These are phyloP conservation scores for Tolypocladium inflatum DNA, from an alignment of 2,329 filamentous ascomycete species.

Conservation along the genomic window DNA sequence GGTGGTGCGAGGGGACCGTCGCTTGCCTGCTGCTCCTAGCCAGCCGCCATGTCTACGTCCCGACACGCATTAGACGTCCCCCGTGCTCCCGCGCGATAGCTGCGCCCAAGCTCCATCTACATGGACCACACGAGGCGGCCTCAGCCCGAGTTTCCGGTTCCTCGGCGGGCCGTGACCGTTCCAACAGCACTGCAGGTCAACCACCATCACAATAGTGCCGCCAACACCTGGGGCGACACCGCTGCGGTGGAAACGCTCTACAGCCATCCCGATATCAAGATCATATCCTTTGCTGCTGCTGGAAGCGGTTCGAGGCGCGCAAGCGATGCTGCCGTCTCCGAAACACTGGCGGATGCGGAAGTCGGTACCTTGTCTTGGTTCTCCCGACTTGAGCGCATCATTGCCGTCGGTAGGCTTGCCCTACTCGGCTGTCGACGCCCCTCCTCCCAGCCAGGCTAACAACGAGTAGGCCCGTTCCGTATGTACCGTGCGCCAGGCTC, in stretches of 20 bases:
- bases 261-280: constrained; percentile 62
- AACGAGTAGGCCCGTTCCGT: constrained; percentile 53
- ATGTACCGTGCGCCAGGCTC: constrained; percentile 83
- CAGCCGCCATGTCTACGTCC: background rate
- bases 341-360: constrained; percentile 21
- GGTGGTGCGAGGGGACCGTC: background rate
- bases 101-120: background rate
- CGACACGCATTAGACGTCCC: background rate
- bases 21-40: background rate
- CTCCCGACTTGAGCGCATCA: constrained; percentile 68
- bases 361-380: constrained; percentile 62
- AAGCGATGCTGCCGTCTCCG: constrained; percentile 6
- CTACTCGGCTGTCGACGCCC: background rate
- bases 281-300: constrained; percentile 39
- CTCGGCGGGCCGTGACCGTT: background rate
- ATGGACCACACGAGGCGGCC: background rate
- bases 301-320: constrained; percentile 24
- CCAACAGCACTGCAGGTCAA: background rate
- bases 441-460: background rate
- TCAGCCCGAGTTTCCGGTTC: background rate
- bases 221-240: background rate
- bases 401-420: constrained; percentile 57
- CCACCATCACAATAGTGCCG: background rate
- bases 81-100: background rate
- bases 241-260: constrained; percentile 59